These are phyloP conservation scores for Coccomyxa sp. DNA, from an alignment of 139 green algal species.

Conservation along the genomic window DNA sequence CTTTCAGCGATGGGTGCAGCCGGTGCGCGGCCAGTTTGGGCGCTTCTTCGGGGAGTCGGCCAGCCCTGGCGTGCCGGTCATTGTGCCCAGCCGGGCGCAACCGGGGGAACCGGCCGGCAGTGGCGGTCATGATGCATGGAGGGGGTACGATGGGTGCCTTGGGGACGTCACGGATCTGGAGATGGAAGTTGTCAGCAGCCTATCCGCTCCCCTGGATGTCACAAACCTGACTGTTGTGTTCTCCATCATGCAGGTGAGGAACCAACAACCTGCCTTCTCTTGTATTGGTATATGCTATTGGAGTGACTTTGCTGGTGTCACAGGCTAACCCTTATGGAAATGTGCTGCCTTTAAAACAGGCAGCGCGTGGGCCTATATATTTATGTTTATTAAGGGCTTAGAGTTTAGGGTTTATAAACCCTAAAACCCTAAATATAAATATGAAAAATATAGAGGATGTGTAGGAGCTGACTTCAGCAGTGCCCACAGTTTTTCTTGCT, in stretches of 20 bases:
- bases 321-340: too few species aligned
- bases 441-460: background rate
- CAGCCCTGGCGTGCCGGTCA: background rate
- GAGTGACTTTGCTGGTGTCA: too few species aligned
- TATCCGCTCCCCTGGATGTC: background rate
- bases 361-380: background rate
- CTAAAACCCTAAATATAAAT: background rate
- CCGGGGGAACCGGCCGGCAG: background rate
- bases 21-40: background rate
- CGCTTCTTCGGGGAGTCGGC: slow-evolving; percentile 3
- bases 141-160: background rate
- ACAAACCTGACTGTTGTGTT: background rate
- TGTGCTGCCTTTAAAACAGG: background rate
- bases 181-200: background rate
- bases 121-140: background rate
- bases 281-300: too few species aligned
- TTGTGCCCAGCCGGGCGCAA: background rate
- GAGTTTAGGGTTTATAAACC: background rate
- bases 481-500: background rate
- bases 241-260: background rate
- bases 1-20: background rate
- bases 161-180: background rate
- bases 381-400: background rate
- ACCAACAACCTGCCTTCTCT: background rate
- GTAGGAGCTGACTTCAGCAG: background rate